These are phyloP conservation scores for Colletotrichum sp. DNA, from an alignment of 2,329 filamentous ascomycete genomes.

Conservation along the genomic window DNA sequence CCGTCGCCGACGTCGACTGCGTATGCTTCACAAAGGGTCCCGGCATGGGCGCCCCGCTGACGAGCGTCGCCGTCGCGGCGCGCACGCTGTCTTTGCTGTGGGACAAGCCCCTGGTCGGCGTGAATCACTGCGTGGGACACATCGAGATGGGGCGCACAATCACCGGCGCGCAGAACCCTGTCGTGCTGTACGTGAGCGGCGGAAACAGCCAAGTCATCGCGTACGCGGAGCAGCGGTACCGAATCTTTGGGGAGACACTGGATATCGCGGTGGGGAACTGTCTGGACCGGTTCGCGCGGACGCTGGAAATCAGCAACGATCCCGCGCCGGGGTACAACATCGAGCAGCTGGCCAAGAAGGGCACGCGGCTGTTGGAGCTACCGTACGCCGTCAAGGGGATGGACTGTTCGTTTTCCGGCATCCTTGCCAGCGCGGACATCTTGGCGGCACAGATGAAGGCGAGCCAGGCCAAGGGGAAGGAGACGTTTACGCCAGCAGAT, in stretches of 20 bases:
- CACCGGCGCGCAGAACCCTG: constrained; percentile 87
- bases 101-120: constrained; percentile 87
- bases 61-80: constrained; percentile 84
- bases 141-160: constrained; percentile 98
- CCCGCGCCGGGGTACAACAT: constrained; percentile 98
- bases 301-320: constrained; percentile 90
- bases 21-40: constrained; percentile 96
- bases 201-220: constrained; percentile 99
- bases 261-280: constrained; percentile 99
- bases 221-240: constrained; percentile 91
- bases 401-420: constrained; percentile 96
- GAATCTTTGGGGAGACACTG: constrained; percentile 96
- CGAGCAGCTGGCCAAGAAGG: constrained; percentile 84
- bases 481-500: constrained; percentile 77
- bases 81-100: constrained; percentile 83
- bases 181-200: constrained; percentile 93
- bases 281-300: constrained; percentile 92
- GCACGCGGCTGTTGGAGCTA: constrained; percentile 78
- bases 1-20: constrained; percentile 76
- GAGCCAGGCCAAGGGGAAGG: constrained; percentile 52
- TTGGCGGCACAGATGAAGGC: constrained; percentile 71
- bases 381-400: constrained; percentile 98
- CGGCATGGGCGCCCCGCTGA: constrained; percentile 94
- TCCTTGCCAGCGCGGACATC: constrained; percentile 82
- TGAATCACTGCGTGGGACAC: constrained; percentile 98